Evolutionary conservation across 495 filamentous ascomycete species (phyloP), one percentile per base, ranked within the genome.

Genomic region (Tuber indicum): DNA sequence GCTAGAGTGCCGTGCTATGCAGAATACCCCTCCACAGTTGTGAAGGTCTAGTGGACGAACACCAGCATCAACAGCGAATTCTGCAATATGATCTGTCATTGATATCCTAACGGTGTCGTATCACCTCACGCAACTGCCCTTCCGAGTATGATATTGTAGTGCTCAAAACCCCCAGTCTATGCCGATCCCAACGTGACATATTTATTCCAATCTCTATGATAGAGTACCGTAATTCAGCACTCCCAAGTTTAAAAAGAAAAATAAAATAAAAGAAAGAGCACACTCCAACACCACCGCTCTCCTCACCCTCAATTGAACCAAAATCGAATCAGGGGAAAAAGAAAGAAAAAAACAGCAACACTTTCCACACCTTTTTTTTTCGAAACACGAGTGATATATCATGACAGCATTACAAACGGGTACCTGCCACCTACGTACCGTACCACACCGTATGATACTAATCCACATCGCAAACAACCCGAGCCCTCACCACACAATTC

Each of bases 401-500:
- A 62, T 32, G 58, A 62, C 26, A n/a, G 58, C n/a, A 62, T 62
- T 26, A 58, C 49, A 0, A 58, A 58, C 49, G n/a, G 26, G 3
- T 62, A 5, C 58, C 12, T 16, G 5, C n/a, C n/a, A 32, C 52
- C 8, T 62, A 19, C 3, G 4, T 43, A 45, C n/a, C n/a, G n/a
- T 45, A 62, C 12, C 6, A 3, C 16, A 32, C 16, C 58, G 32
- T 32, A 49, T 5, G 4, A 6, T 7, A 32, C 71, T 72, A 72
- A n/a, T 43, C 42, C 39, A 26, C 71, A 72, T 72, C 71, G 41
- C 78, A 80, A 49, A 80, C 78, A 36, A 80, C 78, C 71, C 77
- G 79, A 12, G 77, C 78, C 45, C 66, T 76, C 14, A 80, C 78
- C n/a, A 80, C 78, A 66, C 77, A 79, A 43, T 75, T 80, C 75